Evolutionary conservation across 2,329 filamentous ascomycete genomes (phyloP), one percentile per base, ranked within the genome.

Genomic region (Aspergillus puulaauensis): DNA sequence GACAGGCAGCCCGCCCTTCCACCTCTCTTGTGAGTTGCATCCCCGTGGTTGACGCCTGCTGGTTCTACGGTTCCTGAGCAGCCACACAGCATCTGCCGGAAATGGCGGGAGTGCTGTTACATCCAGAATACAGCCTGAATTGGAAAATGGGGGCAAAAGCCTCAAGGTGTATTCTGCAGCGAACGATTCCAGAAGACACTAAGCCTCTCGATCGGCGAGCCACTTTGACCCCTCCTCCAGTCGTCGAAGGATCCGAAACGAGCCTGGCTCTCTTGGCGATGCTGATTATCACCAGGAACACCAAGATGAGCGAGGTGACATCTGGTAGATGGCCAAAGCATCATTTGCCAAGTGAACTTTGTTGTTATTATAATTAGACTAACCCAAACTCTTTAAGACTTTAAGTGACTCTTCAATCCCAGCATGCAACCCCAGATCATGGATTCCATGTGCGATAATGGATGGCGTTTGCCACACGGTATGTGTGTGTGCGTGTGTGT

Each of bases 131-230:
- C 33, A 44, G 27, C 15, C 11, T n/a, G 35, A 37, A 9, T 47
- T 23, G 48, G 19, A 31, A 21, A 43, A 19, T 17, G 1, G 17
- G 21, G 35, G 47, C 43, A 47, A 37, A 33, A 43, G 12, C 12
- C 12, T 37, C 35, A 37, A n/a, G 35, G 15, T 9, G 14, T 14
- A 37, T 37, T 37, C 63, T 73, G 71, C 71, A 71, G 55, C 68
- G 70, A 73, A 73, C 61, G 33, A 45, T 73, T 73, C 71, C 68
- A 72, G 71, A 73, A 73, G 43, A 12, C 40, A 7, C 61, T 60
- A 64, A 63, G 58, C 52, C 58, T 51, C 51, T 55, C 52, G 56
- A 61, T 64, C 60, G 59, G 52, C 57, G 60, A 59, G 56, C 60
- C 55, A 61, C 55, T 45, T 56, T 39, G 21, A 50, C 55, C 55